Evolutionary conservation across 495 filamentous ascomycete species (phyloP).

Genomic region (Penicillium coprophilum): DNA sequence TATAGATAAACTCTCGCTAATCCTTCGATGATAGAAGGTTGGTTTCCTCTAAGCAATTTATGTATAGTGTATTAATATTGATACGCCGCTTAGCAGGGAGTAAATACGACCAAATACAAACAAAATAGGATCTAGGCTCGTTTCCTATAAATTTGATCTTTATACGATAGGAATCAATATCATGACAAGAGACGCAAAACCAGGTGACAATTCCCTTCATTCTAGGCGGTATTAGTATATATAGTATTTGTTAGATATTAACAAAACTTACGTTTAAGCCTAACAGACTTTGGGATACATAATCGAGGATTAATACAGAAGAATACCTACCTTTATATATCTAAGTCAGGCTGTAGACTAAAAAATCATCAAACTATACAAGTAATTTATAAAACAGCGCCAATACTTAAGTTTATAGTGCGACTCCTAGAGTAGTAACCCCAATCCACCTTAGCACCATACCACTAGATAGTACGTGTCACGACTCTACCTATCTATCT

Average conservation of each 20-base stretch:
- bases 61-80: background rate
- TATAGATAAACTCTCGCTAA: background rate
- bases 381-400: too few species aligned
- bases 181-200: background rate
- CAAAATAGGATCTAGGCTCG: background rate
- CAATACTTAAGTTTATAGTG: too few species aligned
- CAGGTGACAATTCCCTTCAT: background rate
- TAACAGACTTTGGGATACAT: too few species aligned
- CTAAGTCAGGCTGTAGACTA: too few species aligned
- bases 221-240: background rate
- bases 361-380: too few species aligned
- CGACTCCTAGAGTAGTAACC: too few species aligned
- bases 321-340: too few species aligned
- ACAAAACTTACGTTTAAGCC: background rate
- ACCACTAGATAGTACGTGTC: too few species aligned
- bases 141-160: slow-evolving; percentile 1
- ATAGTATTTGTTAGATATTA: background rate
- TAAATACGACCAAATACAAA: background rate
- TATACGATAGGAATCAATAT: background rate
- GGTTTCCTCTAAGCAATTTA: background rate
- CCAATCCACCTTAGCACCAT: too few species aligned
- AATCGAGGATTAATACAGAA: too few species aligned
- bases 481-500: too few species aligned
- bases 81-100: background rate
- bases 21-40: background rate